Evolutionary conservation across 1,139 yeast species (phyloP).

Genomic region (Kodamaea suecica): DNA sequence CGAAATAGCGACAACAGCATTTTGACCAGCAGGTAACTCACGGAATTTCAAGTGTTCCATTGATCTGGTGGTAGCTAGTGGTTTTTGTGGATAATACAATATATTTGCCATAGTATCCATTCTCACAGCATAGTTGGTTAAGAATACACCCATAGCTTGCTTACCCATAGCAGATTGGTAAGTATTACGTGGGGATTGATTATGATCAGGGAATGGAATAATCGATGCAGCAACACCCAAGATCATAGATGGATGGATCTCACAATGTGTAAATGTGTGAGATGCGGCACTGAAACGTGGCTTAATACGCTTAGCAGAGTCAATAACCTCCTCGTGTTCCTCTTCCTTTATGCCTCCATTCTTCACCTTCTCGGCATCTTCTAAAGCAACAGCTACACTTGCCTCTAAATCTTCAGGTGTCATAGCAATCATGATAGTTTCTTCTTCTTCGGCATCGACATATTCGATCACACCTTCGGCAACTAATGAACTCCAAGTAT

Average conservation of each 20-base stretch:
- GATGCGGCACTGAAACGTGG: conserved; percentile 59
- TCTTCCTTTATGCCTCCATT: conserved; percentile 2
- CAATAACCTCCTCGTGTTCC: conserved; percentile 51
- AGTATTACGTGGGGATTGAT: conserved; percentile 98
- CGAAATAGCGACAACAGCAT: conserved; percentile 95
- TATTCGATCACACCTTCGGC: conserved; percentile 88
- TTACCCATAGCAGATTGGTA: conserved; percentile 99
- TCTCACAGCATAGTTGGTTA: conserved; percentile 92
- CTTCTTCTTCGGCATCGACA: conserved; percentile 97
- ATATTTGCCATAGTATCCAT: conserved; percentile 99
- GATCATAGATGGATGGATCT: conserved; percentile 98
- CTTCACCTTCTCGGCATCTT: conserved; percentile 44
- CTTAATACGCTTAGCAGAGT: conserved; percentile 86
- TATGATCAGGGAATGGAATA: conserved; percentile 99
- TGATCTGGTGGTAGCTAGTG: conserved; percentile 98
- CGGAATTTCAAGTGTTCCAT: conserved; percentile 97
- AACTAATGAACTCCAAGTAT: conserved; percentile 83
- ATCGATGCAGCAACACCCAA: conserved; percentile 98
- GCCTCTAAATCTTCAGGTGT: conserved; percentile 93
- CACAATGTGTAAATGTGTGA: conserved; percentile 97
- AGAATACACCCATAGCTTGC: conserved; percentile 99
- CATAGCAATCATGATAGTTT: conserved; percentile 98
- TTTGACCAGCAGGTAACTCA: conserved; percentile 98
- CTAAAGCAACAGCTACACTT: conserved; percentile 44
- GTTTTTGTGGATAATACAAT: conserved; percentile 95